A percentile compares a stretch with the other conserved stretches of the same genome.
Evolutionary conservation across 208 protist species (phyloP).

Genomic region (Novymonas esmeraldas): DNA sequence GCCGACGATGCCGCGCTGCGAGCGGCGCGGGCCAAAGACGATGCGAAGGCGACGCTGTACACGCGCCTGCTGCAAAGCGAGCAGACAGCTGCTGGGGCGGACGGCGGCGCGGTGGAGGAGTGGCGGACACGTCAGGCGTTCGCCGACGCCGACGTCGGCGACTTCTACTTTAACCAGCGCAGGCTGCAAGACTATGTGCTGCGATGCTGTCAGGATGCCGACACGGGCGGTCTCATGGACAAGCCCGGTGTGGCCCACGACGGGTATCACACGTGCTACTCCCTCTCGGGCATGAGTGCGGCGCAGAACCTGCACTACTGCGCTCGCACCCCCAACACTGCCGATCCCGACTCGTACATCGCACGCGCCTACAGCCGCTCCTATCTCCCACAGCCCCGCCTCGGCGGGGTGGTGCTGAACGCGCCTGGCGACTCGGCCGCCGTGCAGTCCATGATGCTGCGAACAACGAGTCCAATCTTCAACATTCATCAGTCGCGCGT

Average conservation of each 20-base stretch:
- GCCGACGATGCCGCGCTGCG: slow-evolving; percentile 26
- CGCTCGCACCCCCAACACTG: slow-evolving; percentile 16
- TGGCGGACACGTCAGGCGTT: slow-evolving; percentile 22
- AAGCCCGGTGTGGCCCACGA: slow-evolving; percentile 81
- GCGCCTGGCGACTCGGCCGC: slow-evolving; percentile 10
- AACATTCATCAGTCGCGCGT: slow-evolving; percentile 70
- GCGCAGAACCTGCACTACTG: slow-evolving; percentile 82
- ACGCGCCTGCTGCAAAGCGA: slow-evolving; percentile 4
- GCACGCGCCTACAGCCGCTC: slow-evolving; percentile 36
- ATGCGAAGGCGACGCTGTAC: slow-evolving; percentile 9
- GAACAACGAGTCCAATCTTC: slow-evolving; percentile 70
- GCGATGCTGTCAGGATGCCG: slow-evolving; percentile 59
- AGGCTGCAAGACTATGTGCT: slow-evolving; percentile 86
- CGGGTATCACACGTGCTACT: slow-evolving; percentile 93
- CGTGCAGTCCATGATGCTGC: slow-evolving; percentile 42
- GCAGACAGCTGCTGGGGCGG: neutral
- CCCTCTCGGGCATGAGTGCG: slow-evolving; percentile 76
- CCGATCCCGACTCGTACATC: slow-evolving; percentile 31
- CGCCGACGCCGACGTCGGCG: slow-evolving; percentile 55
- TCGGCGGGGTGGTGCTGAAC: slow-evolving; percentile 60
- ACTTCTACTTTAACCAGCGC: slow-evolving; percentile 78
- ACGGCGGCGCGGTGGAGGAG: slow-evolving; percentile 1
- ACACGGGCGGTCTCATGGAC: slow-evolving; percentile 82
- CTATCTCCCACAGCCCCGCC: slow-evolving; percentile 71
- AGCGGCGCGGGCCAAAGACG: slow-evolving; percentile 4